Evolutionary conservation across 148 eudicot species (phyloP).

Genomic region (Linanthus parryae): DNA sequence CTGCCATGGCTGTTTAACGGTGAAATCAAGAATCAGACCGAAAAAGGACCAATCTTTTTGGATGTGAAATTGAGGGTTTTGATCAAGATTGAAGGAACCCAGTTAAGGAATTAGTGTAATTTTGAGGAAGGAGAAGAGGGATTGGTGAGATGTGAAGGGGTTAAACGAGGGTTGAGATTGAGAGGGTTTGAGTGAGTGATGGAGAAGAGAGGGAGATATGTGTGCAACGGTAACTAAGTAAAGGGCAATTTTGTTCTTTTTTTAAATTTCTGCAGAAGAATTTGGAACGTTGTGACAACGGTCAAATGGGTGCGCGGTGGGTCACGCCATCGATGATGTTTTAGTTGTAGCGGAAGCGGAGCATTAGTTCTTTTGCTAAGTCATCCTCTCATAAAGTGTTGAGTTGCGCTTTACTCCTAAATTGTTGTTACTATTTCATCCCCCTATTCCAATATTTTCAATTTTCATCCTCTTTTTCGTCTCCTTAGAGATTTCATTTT

Average conservation of each 20-base stretch:
- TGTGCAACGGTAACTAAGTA: constrained; percentile 27
- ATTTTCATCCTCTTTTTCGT: too few relatives aligned
- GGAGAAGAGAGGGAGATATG: neutral
- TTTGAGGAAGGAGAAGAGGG: neutral
- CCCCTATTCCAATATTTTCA: too few relatives aligned
- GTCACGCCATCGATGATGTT: neutral
- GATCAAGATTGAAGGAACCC: neutral
- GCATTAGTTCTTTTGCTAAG: too few relatives aligned
- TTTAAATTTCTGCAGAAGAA: constrained; percentile 16
- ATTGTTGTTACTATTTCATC: too few relatives aligned
- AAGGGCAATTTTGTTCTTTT: constrained; percentile 10
- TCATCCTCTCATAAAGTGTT: too few relatives aligned
- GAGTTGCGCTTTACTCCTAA: too few relatives aligned
- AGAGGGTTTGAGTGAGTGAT: neutral
- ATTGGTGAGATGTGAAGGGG: neutral
- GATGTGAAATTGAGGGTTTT: neutral
- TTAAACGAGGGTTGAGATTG: constrained; percentile 8
- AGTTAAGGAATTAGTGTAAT: neutral
- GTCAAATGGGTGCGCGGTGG: constrained; percentile 28
- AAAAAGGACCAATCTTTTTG: neutral
- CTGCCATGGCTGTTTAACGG: constrained; percentile 35
- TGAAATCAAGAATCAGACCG: neutral
- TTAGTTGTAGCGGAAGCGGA: neutral
- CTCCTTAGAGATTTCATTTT: too few relatives aligned
- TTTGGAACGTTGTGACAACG: constrained; percentile 63